A percentile compares a stretch with the other conserved stretches of the same genome.
These are phyloP conservation scores for Vitis vinifera DNA, from an alignment of 164 flowering plant species.

Conservation along the genomic window DNA sequence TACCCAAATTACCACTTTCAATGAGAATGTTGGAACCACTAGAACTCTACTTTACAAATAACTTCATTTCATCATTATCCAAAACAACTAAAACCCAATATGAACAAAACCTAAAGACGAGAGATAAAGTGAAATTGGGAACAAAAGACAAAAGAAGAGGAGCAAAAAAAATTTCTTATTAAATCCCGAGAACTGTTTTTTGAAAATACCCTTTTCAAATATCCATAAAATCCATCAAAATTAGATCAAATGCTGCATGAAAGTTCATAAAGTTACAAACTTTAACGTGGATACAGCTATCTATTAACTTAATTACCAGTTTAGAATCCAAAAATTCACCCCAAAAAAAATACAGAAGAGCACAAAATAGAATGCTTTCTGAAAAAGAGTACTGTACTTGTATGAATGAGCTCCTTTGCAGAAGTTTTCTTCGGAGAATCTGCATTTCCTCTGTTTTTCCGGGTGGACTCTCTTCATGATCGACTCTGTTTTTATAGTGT, in stretches of 20 bases:
- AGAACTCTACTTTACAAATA: neutral
- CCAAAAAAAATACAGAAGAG: neutral
- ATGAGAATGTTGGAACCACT: neutral
- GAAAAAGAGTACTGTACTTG: conserved; percentile 17
- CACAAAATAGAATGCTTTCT: neutral
- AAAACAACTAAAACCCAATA: too few relatives aligned
- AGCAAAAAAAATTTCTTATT: too few relatives aligned
- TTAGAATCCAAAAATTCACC: neutral
- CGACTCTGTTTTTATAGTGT: neutral
- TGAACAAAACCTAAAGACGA: too few relatives aligned
- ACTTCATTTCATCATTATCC: too few relatives aligned
- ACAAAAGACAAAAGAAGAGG: too few relatives aligned
- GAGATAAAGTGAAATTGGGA: too few relatives aligned
- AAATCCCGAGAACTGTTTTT: too few relatives aligned
- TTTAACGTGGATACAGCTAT: neutral
- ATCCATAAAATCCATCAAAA: neutral
- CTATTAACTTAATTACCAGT: neutral
- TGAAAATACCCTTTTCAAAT: neutral
- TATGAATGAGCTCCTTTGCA: conserved; percentile 20
- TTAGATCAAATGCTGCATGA: neutral
- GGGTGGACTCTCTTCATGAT: neutral
- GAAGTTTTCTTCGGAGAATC: conserved; percentile 25
- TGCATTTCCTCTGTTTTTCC: conserved; percentile 26
- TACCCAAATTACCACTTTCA: too few relatives aligned
- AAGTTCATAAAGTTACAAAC: neutral